Base-by-base conservation (phyloP, 2,329 filamentous ascomycete genomes). In the Diaporthe ampelina region DNA sequence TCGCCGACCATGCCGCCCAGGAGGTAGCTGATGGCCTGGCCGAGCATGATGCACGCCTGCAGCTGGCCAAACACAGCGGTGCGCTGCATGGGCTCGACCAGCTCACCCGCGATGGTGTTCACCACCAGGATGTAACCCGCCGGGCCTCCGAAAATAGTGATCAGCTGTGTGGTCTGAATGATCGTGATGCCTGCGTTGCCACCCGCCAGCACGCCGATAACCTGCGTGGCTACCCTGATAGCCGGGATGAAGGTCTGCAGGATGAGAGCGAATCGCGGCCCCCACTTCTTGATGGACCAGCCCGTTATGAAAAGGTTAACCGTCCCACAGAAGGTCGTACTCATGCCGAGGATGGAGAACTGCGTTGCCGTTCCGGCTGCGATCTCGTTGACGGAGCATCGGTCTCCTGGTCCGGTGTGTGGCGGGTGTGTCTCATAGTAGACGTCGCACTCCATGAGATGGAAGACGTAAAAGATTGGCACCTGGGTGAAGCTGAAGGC, bases 391-490 rank as follows among this genome's bases (percentile, higher is more conserved):
- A 87, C 86, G 61, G 85, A 86, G 79, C 93, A 94, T 21, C 89
- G 85, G 74, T 91, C 88, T 5, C 85, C 85, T 5, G 81, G 78
- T 1, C 85, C 86, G 13, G 82, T 77, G 67, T 84, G 89, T 0
- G 87, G 85, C 17, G 88, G 86, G 78, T 93, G 89, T 3, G 84
- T 84, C 48, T 86, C 83, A 81, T 94, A 94, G 80, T 91, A 94
- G 69, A 89, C 87, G 72, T 94, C 91, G 81, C 93, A 94, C 67
- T 90, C 91, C 92, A 94, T 94, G 1, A 93, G 80, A 73, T 91
- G 91, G 78, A 94, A 94, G 32, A 92, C 91, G 81, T 92, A 93
- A 59, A 93, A 83, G 6, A 88, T 76, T 10, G 75, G 75, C 19
- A 76, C 75, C 26, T 76, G 75, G n/a, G 75, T 76, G 70, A 76